Percentiles rank a stretch among this genome's conserved stretches.
These are phyloP conservation scores for Circinella umbellata DNA, from an alignment of 371 early-diverging fungal species.

Conservation along the genomic window DNA sequence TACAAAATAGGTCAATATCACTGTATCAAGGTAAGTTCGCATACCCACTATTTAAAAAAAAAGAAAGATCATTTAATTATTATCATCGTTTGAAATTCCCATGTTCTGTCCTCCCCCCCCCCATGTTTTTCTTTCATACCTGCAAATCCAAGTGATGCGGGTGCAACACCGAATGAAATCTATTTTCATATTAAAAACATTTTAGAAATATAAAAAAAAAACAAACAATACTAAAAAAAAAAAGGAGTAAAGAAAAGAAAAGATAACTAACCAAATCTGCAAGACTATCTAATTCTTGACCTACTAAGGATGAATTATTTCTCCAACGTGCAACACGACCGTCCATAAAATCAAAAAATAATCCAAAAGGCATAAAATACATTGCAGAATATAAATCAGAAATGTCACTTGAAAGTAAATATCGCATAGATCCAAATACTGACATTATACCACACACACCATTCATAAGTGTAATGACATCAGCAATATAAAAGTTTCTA, in stretches of 20 bases:
- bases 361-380: slow-evolving; percentile 77
- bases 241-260: not conserved
- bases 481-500: slow-evolving; percentile 83
- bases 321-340: slow-evolving; percentile 92
- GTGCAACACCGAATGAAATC: slow-evolving; percentile 88
- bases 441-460: slow-evolving; percentile 84
- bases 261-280: slow-evolving; percentile 77
- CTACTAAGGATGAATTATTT: slow-evolving; percentile 73
- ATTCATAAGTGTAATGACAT: slow-evolving; percentile 87
- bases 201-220: not conserved
- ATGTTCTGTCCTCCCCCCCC: no score
- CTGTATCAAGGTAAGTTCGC: slow-evolving; percentile 79
- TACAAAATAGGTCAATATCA: slow-evolving; percentile 84
- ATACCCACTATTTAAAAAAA: slow-evolving; percentile 72
- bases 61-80: not conserved
- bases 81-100: no score
- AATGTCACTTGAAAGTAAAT: slow-evolving; percentile 69
- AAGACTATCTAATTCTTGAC: slow-evolving; percentile 82
- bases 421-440: slow-evolving; percentile 82
- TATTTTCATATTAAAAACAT: slow-evolving; percentile 12
- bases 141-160: slow-evolving; percentile 85
- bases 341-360: slow-evolving; percentile 85
- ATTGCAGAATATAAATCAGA: slow-evolving; percentile 71
- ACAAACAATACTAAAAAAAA: not conserved
- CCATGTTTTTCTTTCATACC: slow-evolving; percentile 22